Conservation (phyloP, 116 monocot species). For the Dioscorea cayenensis region DNA sequence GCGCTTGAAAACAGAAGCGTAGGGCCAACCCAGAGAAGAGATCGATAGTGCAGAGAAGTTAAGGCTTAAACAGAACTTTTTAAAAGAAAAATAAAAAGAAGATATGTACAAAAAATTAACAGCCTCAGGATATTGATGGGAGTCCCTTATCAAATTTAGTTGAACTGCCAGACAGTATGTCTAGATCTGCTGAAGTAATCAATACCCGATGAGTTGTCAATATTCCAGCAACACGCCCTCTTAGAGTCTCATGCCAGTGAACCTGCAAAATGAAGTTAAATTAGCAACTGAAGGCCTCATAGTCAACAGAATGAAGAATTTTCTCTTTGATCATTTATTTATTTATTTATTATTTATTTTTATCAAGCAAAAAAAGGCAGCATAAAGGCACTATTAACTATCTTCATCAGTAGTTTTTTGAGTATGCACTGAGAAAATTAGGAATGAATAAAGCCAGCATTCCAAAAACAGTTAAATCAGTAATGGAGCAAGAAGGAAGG, state of each 20-base stretch:
- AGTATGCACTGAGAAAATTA: not conserved
- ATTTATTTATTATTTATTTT: not conserved
- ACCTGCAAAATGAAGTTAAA: conserved; percentile 42
- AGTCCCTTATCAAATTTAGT: conserved; percentile 76
- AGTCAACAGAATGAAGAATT: not conserved
- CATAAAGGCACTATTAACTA: not conserved
- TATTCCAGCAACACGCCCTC: conserved; percentile 95
- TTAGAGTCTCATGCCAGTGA: conserved; percentile 87
- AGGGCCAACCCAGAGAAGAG: conserved; percentile 91
- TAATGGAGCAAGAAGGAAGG: not conserved
- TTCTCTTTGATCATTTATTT: not conserved
- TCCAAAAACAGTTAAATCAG: too few relatives aligned
- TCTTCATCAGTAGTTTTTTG: not conserved
- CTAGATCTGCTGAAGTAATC: conserved; percentile 77
- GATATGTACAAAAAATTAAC: not conserved
- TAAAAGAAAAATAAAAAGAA: conserved; percentile 6
- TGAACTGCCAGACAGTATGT: conserved; percentile 60
- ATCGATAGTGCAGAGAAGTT: conserved; percentile 73
- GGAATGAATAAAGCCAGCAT: too few relatives aligned
- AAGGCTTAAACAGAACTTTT: conserved; percentile 22
- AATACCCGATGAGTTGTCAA: conserved; percentile 79
- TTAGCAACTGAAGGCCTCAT: not conserved
- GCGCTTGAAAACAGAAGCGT: conserved; percentile 96
- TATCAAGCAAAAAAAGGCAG: not conserved
- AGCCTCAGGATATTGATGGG: conserved; percentile 82